phyloP scores from a whole-genome alignment of 2,329 filamentous ascomycete genomes.

The Penicillium sp. region DNA sequence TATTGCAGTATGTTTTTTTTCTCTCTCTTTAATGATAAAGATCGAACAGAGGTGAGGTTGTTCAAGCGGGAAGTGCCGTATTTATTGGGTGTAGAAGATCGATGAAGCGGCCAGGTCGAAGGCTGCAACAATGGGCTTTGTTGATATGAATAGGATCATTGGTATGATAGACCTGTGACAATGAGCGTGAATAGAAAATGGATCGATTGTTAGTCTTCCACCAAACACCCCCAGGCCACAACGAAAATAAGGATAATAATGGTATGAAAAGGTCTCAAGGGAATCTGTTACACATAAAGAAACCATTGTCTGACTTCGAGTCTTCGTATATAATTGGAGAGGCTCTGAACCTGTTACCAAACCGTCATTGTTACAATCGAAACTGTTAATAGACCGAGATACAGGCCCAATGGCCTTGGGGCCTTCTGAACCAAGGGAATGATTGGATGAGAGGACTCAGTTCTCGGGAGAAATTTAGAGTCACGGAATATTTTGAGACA shows the following conservation, averaged over 20 bases:
- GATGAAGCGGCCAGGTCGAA: not conserved
- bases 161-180: not conserved
- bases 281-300: constrained; percentile 17
- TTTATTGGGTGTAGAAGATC: not conserved
- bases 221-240: not conserved
- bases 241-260: constrained; percentile 1
- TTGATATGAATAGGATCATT: constrained; percentile 1
- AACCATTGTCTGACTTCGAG: not conserved
- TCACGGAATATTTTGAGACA: constrained; percentile 17
- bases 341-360: constrained; percentile 3
- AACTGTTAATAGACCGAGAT: constrained; percentile 8
- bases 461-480: constrained; percentile 5
- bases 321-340: constrained; percentile 13
- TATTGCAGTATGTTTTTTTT: not conserved
- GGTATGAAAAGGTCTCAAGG: constrained; percentile 2
- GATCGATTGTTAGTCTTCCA: not conserved
- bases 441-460: constrained; percentile 16
- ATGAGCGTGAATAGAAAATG: constrained; percentile 4
- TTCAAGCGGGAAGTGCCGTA: not conserved
- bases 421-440: constrained; percentile 7
- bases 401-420: not conserved
- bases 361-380: constrained; percentile 13
- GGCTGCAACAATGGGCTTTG: constrained; percentile 2
- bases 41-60: not conserved
- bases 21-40: not conserved